Percentiles rank a stretch among this genome's conserved stretches.
These are phyloP conservation scores for Delonix regia DNA, from an alignment of 306 rosid species.

Conservation along the genomic window DNA sequence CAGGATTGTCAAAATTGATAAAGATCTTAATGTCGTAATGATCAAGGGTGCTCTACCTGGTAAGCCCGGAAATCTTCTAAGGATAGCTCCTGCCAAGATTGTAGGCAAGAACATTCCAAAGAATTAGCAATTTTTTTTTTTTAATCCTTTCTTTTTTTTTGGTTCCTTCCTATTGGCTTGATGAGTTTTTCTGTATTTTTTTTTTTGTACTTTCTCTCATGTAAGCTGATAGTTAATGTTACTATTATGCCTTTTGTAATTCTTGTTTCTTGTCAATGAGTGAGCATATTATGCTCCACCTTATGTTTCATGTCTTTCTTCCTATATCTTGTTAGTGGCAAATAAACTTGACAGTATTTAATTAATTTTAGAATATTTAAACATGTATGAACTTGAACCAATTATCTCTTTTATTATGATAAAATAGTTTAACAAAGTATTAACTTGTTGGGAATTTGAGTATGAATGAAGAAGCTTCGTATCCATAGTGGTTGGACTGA, in stretches of 20 bases:
- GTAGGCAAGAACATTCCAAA: slow-evolving; percentile 95
- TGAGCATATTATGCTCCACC: neutral
- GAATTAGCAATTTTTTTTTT: slow-evolving; percentile 39
- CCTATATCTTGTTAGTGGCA: too few relatives aligned
- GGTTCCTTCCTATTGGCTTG: neutral
- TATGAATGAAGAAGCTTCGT: too few relatives aligned
- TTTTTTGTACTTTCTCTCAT: neutral
- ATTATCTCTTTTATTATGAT: too few relatives aligned
- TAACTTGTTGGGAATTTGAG: too few relatives aligned
- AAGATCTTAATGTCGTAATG: slow-evolving; percentile 83
- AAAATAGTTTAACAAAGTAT: too few relatives aligned
- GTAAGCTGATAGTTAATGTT: neutral
- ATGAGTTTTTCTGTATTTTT: neutral
- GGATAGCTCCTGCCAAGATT: slow-evolving; percentile 93
- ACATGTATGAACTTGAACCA: too few relatives aligned
- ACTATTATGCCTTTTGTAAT: neutral
- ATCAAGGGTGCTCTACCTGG: slow-evolving; percentile 97
- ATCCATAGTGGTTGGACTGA: too few relatives aligned
- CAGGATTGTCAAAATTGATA: slow-evolving; percentile 88
- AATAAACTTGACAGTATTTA: too few relatives aligned
- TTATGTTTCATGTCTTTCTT: too few relatives aligned
- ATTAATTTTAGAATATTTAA: too few relatives aligned
- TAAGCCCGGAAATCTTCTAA: slow-evolving; percentile 92
- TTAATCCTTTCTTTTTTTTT: neutral
- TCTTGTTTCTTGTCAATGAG: neutral